These are phyloP conservation scores for Naganishia sp. DNA, from an alignment of 1,284 basidiomycete species.

Conservation along the genomic window DNA sequence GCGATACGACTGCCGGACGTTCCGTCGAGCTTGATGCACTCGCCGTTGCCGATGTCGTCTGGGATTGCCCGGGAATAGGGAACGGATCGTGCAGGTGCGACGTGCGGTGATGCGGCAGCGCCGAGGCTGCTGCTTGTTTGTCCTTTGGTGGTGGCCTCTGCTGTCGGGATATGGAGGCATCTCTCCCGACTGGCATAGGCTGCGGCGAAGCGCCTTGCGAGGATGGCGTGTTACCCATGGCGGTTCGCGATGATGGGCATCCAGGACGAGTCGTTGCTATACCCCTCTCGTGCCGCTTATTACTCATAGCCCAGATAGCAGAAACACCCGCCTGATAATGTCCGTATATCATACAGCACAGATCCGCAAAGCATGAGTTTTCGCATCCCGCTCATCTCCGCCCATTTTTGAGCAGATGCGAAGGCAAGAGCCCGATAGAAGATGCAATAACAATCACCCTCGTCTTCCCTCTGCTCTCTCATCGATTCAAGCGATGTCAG, in stretches of 20 bases:
- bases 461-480: neutral
- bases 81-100: slow-evolving; percentile 20
- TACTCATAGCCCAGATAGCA: slow-evolving; percentile 5
- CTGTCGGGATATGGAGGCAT: slow-evolving; percentile 4
- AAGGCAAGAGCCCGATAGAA: neutral
- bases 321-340: neutral
- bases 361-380: neutral
- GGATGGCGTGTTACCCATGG: slow-evolving; percentile 32
- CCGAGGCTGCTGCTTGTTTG: neutral
- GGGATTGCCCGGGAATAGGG: neutral
- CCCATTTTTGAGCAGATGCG: neutral
- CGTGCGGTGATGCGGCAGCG: slow-evolving; percentile 14
- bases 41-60: slow-evolving; percentile 4
- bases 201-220: slow-evolving; percentile 2
- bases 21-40: neutral
- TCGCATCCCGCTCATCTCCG: neutral
- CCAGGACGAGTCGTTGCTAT: neutral
- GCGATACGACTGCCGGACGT: neutral
- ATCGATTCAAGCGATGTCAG: neutral
- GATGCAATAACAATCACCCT: neutral
- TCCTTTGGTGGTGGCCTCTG: neutral
- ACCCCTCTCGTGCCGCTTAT: neutral
- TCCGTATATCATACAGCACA: neutral
- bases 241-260: neutral
- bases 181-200: neutral